Base-by-base conservation (phyloP, 768 basidiomycete genomes). In the Atractiella rhizophila region DNA sequence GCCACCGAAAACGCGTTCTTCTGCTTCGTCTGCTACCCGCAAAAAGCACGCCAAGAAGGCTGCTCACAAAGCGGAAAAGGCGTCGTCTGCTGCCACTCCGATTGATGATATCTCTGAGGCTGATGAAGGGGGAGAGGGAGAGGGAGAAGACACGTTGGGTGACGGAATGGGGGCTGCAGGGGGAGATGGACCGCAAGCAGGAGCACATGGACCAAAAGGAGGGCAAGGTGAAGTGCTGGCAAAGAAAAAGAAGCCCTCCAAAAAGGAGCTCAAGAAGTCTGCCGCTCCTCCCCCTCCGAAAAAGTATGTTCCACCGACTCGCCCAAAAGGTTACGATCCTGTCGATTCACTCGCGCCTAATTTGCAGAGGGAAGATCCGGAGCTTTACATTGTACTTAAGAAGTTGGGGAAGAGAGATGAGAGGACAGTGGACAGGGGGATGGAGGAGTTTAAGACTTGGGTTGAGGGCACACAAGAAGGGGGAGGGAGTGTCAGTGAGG, bases 321-420 rank as follows among this genome's bases (percentile, higher is more conserved):
- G 38, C 38, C 35, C 36, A 39, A 21, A 37, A 37, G 10, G 42
- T 37, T 12, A 43, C 42, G 20, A 40, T 43, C 15, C 27, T 43
- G 42, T 43, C 16, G 31, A 37, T 28, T 27, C 28, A 10, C 37
- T 25, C 28, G n/a, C 29, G 29, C n/a, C 29, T 11, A 11, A 16
- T 30, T 16, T 11, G 29, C 29, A 18, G 23, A 10, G 18, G 10
- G 23, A 19, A 12, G 16, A 10, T 9, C 23, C 10, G 16, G 16
- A 21, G n/a, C 29, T 16, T 11, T 16, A 9, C 5, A 15, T 16
- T n/a, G 9, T 24, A 26, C 28, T 40, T 30, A 13, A 18, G 28
- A 16, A 26, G n/a, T 40, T 26, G 12, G 13, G 33, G 11, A 46
- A 46, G 43, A 45, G 36, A 29, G 45, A 46, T 31, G 41, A 29